Evolutionary conservation across 306 rosid genomes (phyloP).

Genomic region (Prunus campanulata): DNA sequence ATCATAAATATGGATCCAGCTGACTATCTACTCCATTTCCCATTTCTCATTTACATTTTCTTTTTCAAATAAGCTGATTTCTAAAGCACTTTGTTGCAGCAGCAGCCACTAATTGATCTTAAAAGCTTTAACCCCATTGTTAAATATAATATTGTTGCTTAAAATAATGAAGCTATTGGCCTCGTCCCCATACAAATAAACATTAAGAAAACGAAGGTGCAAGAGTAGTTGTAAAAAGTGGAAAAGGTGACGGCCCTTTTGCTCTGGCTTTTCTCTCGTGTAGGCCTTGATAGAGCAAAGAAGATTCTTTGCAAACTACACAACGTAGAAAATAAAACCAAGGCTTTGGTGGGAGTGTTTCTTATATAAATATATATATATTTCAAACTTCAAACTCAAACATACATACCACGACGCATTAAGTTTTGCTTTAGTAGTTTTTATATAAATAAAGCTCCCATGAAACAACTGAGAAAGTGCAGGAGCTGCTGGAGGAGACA

Average conservation of each 20-base stretch:
- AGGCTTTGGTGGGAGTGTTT: slow-evolving; percentile 14
- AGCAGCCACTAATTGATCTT: too few relatives aligned
- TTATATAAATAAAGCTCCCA: slow-evolving; percentile 8
- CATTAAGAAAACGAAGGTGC: slow-evolving; percentile 22
- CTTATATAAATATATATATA: background rate
- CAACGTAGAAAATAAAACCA: slow-evolving; percentile 36
- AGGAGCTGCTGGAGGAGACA: slow-evolving; percentile 13
- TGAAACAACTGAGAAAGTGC: slow-evolving; percentile 22
- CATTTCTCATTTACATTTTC: background rate
- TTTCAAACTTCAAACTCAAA: slow-evolving; percentile 11
- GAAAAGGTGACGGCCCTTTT: slow-evolving; percentile 28
- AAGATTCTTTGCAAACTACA: slow-evolving; percentile 32
- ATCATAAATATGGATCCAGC: background rate
- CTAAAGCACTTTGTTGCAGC: background rate
- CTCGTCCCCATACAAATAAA: slow-evolving; percentile 15
- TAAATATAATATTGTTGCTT: background rate
- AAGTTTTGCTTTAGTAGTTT: background rate
- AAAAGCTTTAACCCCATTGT: background rate
- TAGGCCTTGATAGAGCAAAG: slow-evolving; percentile 28
- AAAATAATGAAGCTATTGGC: background rate
- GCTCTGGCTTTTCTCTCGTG: slow-evolving; percentile 9
- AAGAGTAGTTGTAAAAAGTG: slow-evolving; percentile 36
- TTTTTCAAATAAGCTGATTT: background rate
- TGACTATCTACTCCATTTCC: background rate
- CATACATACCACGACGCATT: slow-evolving; percentile 28